phyloP scores from a whole-genome alignment of 2,329 filamentous ascomycete genomes.

The Botrytis galanthina region DNA sequence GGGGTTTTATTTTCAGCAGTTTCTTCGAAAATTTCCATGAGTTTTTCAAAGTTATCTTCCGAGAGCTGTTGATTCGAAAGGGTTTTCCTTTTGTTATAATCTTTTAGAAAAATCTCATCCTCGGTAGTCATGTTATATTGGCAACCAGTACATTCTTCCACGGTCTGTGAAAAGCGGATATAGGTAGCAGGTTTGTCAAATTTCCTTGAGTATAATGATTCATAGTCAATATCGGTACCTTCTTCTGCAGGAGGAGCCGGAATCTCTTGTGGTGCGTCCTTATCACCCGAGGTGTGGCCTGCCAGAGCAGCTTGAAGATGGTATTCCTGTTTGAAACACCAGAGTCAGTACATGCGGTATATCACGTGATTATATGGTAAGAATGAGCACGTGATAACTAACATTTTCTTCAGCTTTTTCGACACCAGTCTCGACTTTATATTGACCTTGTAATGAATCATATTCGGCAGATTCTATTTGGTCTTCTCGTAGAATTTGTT shows the following conservation, averaged over 20 bases:
- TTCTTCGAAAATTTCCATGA: slow-evolving; percentile 94
- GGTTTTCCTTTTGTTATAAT: slow-evolving; percentile 72
- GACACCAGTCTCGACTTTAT: slow-evolving; percentile 89
- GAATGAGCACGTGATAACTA: slow-evolving; percentile 47
- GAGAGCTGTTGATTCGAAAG: slow-evolving; percentile 64
- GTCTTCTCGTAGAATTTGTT: slow-evolving; percentile 71
- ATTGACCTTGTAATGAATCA: slow-evolving; percentile 68
- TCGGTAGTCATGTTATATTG: slow-evolving; percentile 94
- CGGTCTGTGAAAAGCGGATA: slow-evolving; percentile 96
- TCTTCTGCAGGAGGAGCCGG: slow-evolving; percentile 63
- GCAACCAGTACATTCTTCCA: slow-evolving; percentile 89
- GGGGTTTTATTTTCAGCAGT: slow-evolving; percentile 80
- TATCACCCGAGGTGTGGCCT: slow-evolving; percentile 28
- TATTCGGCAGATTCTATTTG: slow-evolving; percentile 87
- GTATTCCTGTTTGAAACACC: slow-evolving; percentile 35
- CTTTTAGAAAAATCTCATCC: slow-evolving; percentile 80
- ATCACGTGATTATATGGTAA: slow-evolving; percentile 29
- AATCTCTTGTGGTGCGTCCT: slow-evolving; percentile 44
- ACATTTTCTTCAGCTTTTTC: slow-evolving; percentile 98
- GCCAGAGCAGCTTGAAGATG: slow-evolving; percentile 40
- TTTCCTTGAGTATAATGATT: slow-evolving; percentile 74
- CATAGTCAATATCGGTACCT: slow-evolving; percentile 72
- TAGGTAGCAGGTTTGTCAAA: slow-evolving; percentile 89
- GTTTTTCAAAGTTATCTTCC: slow-evolving; percentile 88
- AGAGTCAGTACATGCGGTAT: neutral